Conservation (phyloP, 202 grass and related monocot species). For the Brachypodium distachyon region DNA sequence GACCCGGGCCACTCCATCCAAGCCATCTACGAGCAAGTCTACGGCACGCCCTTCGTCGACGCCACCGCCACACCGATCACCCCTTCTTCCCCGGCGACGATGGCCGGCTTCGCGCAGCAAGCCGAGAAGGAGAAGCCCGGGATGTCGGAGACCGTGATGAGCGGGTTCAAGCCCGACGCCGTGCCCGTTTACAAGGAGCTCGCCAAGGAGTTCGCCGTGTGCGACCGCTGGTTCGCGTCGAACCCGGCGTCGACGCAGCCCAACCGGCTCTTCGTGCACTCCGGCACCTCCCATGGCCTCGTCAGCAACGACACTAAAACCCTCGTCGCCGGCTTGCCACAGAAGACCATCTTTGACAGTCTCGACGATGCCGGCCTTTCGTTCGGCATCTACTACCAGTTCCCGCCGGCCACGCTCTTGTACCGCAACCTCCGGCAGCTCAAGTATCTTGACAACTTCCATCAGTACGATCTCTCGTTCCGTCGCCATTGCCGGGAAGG, state of each 20-base stretch:
- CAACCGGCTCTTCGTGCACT: conserved; percentile 78
- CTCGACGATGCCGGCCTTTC: conserved; percentile 49
- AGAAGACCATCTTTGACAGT: conserved; percentile 81
- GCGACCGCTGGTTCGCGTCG: conserved; percentile 86
- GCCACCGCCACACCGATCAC: conserved; percentile 31
- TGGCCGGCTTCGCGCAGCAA: conserved; percentile 81
- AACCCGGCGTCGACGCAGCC: conserved; percentile 72
- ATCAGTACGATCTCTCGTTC: conserved; percentile 53
- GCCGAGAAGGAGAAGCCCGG: conserved; percentile 43
- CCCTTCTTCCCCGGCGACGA: conserved; percentile 27
- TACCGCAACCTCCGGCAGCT: conserved; percentile 53
- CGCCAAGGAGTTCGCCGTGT: conserved; percentile 57
- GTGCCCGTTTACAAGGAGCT: conserved; percentile 71
- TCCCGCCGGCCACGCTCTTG: conserved; percentile 51
- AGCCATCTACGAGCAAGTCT: conserved; percentile 87
- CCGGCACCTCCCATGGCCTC: conserved; percentile 61
- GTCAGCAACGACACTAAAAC: conserved; percentile 50
- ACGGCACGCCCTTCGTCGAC: conserved; percentile 41
- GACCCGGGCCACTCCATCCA: conserved; percentile 86
- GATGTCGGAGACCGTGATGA: conserved; percentile 53
- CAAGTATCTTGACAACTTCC: conserved; percentile 57
- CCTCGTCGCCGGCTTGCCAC: conserved; percentile 40
- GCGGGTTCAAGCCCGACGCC: conserved; percentile 54
- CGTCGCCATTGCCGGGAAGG: conserved; percentile 58
- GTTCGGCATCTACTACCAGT: conserved; percentile 81